phyloP scores from a whole-genome alignment of 768 basidiomycete species.

The Mycena olivaceomarginata region DNA sequence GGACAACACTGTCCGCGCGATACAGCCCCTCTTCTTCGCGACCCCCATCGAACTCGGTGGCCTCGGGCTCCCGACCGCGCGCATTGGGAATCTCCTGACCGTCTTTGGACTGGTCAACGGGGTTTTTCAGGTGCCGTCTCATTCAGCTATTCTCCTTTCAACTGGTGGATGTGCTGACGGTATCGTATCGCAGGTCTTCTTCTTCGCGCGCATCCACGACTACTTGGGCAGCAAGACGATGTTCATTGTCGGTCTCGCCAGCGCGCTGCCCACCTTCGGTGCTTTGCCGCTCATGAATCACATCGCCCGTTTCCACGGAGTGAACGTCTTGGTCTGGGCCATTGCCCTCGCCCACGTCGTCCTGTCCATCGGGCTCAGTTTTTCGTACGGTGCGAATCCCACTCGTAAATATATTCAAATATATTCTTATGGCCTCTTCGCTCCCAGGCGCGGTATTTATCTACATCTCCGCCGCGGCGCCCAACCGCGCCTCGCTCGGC shows the following conservation, averaged over 20 bases:
- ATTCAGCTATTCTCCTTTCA: constrained; percentile 53
- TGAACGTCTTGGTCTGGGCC: constrained; percentile 51
- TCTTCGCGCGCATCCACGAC: constrained; percentile 71
- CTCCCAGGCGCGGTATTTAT: constrained; percentile 67
- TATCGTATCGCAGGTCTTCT: constrained; percentile 58
- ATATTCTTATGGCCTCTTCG: too few species aligned
- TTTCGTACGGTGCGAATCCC: constrained; percentile 53
- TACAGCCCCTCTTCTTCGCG: constrained; percentile 74
- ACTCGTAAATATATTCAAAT: too few species aligned
- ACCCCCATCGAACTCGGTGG: constrained; percentile 76
- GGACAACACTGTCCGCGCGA: constrained; percentile 53
- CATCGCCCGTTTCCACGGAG: constrained; percentile 56
- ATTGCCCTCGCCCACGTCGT: constrained; percentile 52
- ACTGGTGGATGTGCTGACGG: too few species aligned
- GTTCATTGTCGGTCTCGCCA: constrained; percentile 64
- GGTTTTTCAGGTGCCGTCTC: constrained; percentile 64
- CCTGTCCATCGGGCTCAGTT: constrained; percentile 55
- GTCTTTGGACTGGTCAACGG: constrained; percentile 72
- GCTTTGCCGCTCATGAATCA: constrained; percentile 71
- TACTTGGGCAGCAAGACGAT: constrained; percentile 73
- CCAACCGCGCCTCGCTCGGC: constrained; percentile 69
- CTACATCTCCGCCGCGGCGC: constrained; percentile 67
- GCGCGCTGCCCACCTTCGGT: constrained; percentile 65
- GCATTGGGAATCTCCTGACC: constrained; percentile 75
- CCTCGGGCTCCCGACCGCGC: constrained; percentile 70